Evolutionary conservation across 345 rosid species (phyloP), one percentile per base, ranked within the genome.

Genomic region (Hibiscus syriacus): DNA sequence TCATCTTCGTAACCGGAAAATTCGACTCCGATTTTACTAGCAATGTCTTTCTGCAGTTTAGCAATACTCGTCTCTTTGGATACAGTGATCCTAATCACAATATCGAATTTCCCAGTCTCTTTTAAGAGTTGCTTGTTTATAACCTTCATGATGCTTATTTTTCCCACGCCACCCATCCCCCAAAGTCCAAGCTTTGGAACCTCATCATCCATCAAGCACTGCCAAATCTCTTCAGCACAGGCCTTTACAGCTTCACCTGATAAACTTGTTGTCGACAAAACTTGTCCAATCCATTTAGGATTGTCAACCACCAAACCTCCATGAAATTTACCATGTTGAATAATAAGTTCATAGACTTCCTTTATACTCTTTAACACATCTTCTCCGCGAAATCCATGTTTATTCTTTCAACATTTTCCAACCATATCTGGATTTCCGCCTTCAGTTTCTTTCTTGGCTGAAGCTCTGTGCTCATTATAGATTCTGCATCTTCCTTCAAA

Each of bases 41-140:
- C 45, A 9, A 58, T 32, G 16, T 13, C 6, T 0, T 58, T 2
- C 2, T 19, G 64, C 0, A 32, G 16, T 4, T 58, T 58, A 9
- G 6, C 2, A 6, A 34, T 34, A 22, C 2, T 58, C n/a, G 0
- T 32, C 25, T 58, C 45, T 45, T 58, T 58, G 5, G 64, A 58
- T 16, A 49, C 63, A 0, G 70, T 76, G 26, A 72, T 54, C 79
- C 79, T 72, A 48, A 67, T 61, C 8, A 76, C 63, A 29, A 10
- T 6, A 3, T 61, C 39, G 14, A 76, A 72, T 1, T 5, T 34
- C 3, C 3, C 7, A 0, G 2, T 6, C 65, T 39, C 41, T 17
- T 43, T 4, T 34, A 46, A n/a, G 5, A 64, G 53, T n/a, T 27
- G 55, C 3, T 64, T 64, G 26, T 64, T 50, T 1, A 64, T 12